Evolutionary conservation across 2,329 filamentous ascomycete genomes (phyloP).

Genomic region (Cordyceps farinosa): DNA sequence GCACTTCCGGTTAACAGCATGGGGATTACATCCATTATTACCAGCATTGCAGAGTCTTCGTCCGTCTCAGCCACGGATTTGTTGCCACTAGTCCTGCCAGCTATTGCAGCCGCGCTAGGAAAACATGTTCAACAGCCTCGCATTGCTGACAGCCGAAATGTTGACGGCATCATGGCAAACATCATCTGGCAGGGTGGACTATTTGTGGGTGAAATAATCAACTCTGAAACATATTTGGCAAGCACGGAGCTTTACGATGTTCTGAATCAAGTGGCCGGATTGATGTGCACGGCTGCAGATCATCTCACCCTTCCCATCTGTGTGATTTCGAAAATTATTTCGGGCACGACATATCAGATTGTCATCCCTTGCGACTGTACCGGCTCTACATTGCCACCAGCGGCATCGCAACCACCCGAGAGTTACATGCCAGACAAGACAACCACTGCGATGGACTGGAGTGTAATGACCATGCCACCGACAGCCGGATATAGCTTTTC

Average conservation of each 20-base stretch:
- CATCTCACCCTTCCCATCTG: slow-evolving; percentile 23
- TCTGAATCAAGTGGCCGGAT: slow-evolving; percentile 23
- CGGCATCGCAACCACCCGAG: not conserved
- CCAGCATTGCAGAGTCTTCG: slow-evolving; percentile 19
- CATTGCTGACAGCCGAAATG: slow-evolving; percentile 9
- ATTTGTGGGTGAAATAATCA: slow-evolving; percentile 24
- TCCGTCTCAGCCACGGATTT: slow-evolving; percentile 18
- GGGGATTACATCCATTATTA: slow-evolving; percentile 20
- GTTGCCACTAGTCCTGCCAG: slow-evolving; percentile 25
- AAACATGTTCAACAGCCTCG: slow-evolving; percentile 9
- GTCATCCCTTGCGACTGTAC: slow-evolving; percentile 5
- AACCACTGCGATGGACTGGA: not conserved
- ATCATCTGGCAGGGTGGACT: slow-evolving; percentile 22
- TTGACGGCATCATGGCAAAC: slow-evolving; percentile 18
- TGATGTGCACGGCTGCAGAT: slow-evolving; percentile 22
- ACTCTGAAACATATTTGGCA: slow-evolving; percentile 6
- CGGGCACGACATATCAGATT: not conserved
- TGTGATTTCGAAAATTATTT: not conserved
- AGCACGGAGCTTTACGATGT: slow-evolving; percentile 20
- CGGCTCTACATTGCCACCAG: not conserved
- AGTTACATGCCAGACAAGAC: not conserved
- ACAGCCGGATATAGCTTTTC: not conserved
- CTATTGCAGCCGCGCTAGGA: slow-evolving; percentile 22
- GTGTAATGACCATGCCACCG: not conserved
- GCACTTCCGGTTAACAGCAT: slow-evolving; percentile 22